Evolutionary conservation across 1,284 basidiomycete genomes (phyloP).

Genomic region (Leccinum pachyderme): DNA sequence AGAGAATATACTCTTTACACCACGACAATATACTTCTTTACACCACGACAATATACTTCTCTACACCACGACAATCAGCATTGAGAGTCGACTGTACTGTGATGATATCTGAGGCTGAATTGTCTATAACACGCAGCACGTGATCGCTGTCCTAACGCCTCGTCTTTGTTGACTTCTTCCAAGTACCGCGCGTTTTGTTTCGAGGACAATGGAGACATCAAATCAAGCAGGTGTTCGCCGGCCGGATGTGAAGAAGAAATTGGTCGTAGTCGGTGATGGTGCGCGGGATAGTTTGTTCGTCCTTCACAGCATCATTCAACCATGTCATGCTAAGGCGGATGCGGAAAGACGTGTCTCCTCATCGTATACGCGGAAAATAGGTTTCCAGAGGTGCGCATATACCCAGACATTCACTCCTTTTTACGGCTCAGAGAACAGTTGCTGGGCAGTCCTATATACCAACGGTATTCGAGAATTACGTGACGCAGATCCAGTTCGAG

Average conservation of each 20-base stretch:
- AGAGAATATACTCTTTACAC: background rate
- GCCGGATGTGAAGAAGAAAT: slow-evolving; percentile 84
- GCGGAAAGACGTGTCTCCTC: slow-evolving; percentile 88
- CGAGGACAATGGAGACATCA: slow-evolving; percentile 23
- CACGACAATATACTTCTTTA: background rate
- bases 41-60: background rate
- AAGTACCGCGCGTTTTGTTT: background rate
- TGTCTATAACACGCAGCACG: slow-evolving; percentile 10
- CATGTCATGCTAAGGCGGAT: slow-evolving; percentile 54
- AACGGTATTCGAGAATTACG: slow-evolving; percentile 98
- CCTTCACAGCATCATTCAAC: slow-evolving; percentile 31
- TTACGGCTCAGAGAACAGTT: slow-evolving; percentile 10
- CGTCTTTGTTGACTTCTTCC: background rate
- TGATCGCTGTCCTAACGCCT: slow-evolving; percentile 12
- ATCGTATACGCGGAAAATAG: slow-evolving; percentile 97
- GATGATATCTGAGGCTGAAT: background rate
- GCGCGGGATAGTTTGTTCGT: slow-evolving; percentile 43
- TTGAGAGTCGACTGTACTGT: no score
- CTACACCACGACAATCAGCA: background rate
- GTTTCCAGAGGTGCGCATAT: slow-evolving; percentile 84
- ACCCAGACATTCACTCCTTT: slow-evolving; percentile 7
- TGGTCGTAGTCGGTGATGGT: slow-evolving; percentile 90
- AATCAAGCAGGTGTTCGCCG: slow-evolving; percentile 37
- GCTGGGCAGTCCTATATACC: slow-evolving; percentile 87
- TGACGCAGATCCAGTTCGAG: slow-evolving; percentile 87